A percentile compares a stretch with the other conserved stretches of the same genome.
Conservation (phyloP, 345 rosid species). For the Excoecaria cochinchinensis region DNA sequence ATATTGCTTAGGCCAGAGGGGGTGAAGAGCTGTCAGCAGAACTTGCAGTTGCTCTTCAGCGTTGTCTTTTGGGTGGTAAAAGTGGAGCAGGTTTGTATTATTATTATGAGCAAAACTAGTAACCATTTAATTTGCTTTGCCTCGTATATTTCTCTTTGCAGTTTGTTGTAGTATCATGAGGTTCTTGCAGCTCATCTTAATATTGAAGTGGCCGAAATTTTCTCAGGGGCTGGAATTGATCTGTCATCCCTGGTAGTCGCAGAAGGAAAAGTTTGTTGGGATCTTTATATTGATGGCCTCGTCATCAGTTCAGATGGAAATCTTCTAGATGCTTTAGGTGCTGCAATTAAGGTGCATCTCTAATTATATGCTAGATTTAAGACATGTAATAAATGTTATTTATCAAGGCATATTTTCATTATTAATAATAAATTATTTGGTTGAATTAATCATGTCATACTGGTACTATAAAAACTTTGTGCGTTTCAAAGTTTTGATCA, state of each 20-base stretch:
- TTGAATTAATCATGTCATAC: neutral
- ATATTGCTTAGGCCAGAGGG: slow-evolving; percentile 71
- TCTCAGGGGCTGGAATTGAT: slow-evolving; percentile 81
- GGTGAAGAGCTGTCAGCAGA: slow-evolving; percentile 86
- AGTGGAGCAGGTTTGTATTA: slow-evolving; percentile 71
- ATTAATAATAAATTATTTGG: neutral
- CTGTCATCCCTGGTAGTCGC: slow-evolving; percentile 64
- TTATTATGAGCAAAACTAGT: neutral
- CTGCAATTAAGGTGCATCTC: slow-evolving; percentile 68
- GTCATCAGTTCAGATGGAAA: slow-evolving; percentile 88
- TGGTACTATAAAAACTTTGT: neutral
- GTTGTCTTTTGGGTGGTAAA: slow-evolving; percentile 84
- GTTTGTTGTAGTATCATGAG: neutral
- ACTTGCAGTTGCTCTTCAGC: slow-evolving; percentile 68
- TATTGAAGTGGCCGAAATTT: slow-evolving; percentile 14
- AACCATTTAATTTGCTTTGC: neutral
- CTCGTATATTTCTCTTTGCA: neutral
- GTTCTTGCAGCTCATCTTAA: slow-evolving; percentile 10
- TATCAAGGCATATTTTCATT: neutral
- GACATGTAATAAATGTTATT: neutral
- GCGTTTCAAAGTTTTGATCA: neutral
- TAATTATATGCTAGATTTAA: neutral
- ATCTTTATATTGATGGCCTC: slow-evolving; percentile 82
- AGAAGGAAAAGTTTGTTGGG: slow-evolving; percentile 91
- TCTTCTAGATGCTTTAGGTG: slow-evolving; percentile 71